Conservation (phyloP, 768 basidiomycete species). For the Holtermanniella nyarrowii region DNA sequence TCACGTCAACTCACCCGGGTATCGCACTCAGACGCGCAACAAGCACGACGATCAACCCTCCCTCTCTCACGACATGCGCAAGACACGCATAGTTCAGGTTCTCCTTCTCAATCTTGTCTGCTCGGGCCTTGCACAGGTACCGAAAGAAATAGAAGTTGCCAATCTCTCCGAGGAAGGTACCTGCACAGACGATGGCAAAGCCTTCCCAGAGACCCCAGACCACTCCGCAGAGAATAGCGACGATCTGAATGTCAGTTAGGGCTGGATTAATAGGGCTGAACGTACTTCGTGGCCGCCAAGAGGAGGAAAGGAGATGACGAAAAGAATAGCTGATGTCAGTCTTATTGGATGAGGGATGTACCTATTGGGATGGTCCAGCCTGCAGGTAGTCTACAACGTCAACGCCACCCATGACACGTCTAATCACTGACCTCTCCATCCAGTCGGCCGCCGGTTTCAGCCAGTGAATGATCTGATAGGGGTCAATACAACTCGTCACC, state of each 20-base stretch:
- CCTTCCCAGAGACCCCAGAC: slow-evolving; percentile 42
- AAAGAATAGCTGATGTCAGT: slow-evolving; percentile 46
- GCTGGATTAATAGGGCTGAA: background rate
- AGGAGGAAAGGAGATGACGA: slow-evolving; percentile 81
- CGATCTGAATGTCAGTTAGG: slow-evolving; percentile 19
- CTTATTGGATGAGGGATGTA: background rate
- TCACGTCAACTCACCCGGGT: slow-evolving; percentile 31
- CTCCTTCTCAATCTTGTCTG: slow-evolving; percentile 35
- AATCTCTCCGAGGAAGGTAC: slow-evolving; percentile 36
- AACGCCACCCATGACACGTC: too few species aligned
- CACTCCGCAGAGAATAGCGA: slow-evolving; percentile 37
- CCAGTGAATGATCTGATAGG: slow-evolving; percentile 64
- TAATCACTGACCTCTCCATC: slow-evolving; percentile 46
- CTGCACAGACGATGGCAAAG: slow-evolving; percentile 36
- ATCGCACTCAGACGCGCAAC: slow-evolving; percentile 39
- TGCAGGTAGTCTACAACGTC: slow-evolving; percentile 33
- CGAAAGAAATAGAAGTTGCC: slow-evolving; percentile 41
- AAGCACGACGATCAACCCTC: slow-evolving; percentile 40
- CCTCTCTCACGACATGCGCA: slow-evolving; percentile 40
- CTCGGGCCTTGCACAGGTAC: slow-evolving; percentile 21
- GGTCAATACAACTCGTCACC: slow-evolving; percentile 17
- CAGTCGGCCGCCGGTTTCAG: slow-evolving; percentile 57
- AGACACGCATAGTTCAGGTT: slow-evolving; percentile 40
- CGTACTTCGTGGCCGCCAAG: slow-evolving; percentile 73
- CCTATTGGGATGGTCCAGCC: slow-evolving; percentile 74